phyloP scores from a whole-genome alignment of 208 protist species.

The Leishmania aethiopica region DNA sequence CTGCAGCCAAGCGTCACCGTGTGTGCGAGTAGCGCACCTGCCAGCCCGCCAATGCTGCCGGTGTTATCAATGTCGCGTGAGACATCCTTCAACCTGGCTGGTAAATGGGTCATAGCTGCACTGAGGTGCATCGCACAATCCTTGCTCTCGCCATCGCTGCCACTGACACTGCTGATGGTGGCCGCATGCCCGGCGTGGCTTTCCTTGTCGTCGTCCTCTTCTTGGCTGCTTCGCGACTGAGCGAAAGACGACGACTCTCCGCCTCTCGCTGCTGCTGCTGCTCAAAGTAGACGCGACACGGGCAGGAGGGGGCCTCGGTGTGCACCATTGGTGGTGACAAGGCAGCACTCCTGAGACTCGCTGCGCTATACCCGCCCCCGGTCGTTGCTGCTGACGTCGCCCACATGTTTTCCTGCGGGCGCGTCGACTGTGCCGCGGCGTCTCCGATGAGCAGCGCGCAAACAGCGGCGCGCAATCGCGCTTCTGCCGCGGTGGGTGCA shows the following conservation, averaged over 20 bases:
- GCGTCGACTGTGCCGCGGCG: neutral
- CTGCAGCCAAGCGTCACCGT: conserved; percentile 2
- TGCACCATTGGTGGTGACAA: conserved; percentile 4
- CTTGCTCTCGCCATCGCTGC: neutral
- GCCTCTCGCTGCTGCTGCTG: conserved; percentile 20
- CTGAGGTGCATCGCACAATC: neutral
- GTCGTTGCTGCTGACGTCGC: neutral
- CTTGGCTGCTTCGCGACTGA: neutral
- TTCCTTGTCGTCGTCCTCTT: neutral
- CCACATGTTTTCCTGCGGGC: neutral
- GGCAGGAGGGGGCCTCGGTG: conserved; percentile 14
- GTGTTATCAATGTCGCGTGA: neutral
- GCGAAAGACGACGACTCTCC: neutral
- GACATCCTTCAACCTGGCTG: conserved; percentile 14
- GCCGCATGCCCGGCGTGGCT: neutral
- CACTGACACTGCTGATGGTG: conserved; percentile 6
- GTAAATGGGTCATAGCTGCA: neutral
- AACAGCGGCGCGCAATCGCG: conserved; percentile 17
- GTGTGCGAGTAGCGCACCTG: neutral
- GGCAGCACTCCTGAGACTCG: neutral
- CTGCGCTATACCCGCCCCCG: neutral
- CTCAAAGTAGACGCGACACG: conserved; percentile 16
- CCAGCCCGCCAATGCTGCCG: neutral
- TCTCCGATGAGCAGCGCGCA: conserved; percentile 22
- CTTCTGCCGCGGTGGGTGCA: neutral